Conservation (phyloP, 495 filamentous ascomycete species). For the Aspergillus nidulans region DNA sequence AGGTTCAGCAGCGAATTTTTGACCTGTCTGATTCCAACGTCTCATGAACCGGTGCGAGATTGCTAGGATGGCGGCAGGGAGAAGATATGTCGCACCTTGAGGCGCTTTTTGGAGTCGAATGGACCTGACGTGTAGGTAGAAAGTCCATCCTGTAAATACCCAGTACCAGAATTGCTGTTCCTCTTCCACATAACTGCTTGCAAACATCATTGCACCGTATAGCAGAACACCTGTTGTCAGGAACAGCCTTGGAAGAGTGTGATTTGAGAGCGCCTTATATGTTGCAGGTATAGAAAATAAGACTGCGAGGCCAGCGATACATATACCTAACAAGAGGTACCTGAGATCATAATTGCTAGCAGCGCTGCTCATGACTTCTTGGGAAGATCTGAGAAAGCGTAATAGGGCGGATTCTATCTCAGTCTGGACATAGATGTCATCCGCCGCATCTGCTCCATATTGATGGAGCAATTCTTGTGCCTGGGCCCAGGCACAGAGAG, state of each 20-base stretch:
- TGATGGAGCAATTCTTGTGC: constrained; percentile 20
- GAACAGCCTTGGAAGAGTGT: constrained; percentile 25
- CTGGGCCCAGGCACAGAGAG: constrained; percentile 63
- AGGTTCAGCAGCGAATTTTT: constrained; percentile 83
- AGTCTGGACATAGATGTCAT: constrained; percentile 7
- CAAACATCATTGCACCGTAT: constrained; percentile 91
- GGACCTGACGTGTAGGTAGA: constrained; percentile 56
- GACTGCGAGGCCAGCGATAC: constrained; percentile 41
- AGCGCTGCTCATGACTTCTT: constrained; percentile 73
- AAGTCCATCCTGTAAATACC: constrained; percentile 72
- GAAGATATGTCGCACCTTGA: not conserved
- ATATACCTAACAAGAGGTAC: constrained; percentile 52
- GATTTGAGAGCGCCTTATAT: constrained; percentile 18
- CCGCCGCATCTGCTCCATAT: not conserved
- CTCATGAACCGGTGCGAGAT: constrained; percentile 58
- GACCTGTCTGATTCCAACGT: constrained; percentile 94
- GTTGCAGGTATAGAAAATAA: constrained; percentile 28
- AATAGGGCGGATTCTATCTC: constrained; percentile 22
- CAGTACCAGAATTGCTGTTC: constrained; percentile 99
- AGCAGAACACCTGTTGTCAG: constrained; percentile 38
- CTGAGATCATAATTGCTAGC: constrained; percentile 85
- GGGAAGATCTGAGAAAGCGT: constrained; percentile 64
- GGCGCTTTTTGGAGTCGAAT: constrained; percentile 9
- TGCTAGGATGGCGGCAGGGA: constrained; percentile 21
- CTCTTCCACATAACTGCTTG: constrained; percentile 95